phyloP scores from a whole-genome alignment of 2,329 filamentous ascomycete species.

The Penicillium glabrum region DNA sequence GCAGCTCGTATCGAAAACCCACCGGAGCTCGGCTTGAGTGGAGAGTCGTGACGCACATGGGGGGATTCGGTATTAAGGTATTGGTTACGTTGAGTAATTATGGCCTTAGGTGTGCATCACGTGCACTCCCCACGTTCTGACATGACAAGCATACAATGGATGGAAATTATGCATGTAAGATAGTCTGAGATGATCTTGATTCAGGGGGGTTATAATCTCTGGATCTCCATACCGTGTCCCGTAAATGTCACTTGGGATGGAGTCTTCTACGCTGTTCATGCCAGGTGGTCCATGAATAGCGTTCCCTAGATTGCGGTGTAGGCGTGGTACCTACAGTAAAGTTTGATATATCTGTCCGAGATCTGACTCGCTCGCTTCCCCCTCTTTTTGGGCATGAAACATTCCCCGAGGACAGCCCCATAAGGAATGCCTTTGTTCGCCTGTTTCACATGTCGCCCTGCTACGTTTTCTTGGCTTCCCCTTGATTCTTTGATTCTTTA shows the following conservation, averaged over 20 bases:
- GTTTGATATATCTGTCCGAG: not conserved
- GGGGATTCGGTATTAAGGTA: slow-evolving; percentile 1
- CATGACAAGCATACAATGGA: not conserved
- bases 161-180: not conserved
- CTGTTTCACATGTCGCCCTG: not conserved
- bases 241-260: no score
- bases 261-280: no score
- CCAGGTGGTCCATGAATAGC: not conserved
- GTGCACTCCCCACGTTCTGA: not conserved
- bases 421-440: not conserved
- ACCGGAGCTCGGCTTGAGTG: slow-evolving; percentile 19
- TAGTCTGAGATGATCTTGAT: not conserved
- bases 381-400: slow-evolving; percentile 1
- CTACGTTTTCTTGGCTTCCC: not conserved
- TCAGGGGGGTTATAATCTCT: not conserved
- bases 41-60: slow-evolving; percentile 25
- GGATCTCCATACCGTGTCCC: not conserved
- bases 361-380: not conserved
- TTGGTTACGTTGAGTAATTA: not conserved
- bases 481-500: not conserved
- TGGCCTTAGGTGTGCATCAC: not conserved
- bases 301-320: not conserved
- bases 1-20: slow-evolving; percentile 7
- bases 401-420: not conserved
- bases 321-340: not conserved